Percentiles rank a stretch among this genome's conserved stretches.
phyloP scores from a whole-genome alignment of 352 stramenopile species.

The Globisporangium splendens region DNA sequence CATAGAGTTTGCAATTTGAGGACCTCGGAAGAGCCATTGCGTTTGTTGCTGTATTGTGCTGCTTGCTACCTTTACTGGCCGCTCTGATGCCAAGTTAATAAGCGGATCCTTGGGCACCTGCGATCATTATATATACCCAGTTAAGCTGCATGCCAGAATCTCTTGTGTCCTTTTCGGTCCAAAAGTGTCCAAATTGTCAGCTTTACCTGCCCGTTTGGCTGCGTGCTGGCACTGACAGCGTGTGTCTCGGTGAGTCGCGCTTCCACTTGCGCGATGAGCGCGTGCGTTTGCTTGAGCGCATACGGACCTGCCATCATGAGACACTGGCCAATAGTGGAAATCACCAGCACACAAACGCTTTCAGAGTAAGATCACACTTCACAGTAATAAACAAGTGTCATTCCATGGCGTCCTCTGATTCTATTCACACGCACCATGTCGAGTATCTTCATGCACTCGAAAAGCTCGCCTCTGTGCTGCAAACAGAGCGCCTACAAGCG shows the following conservation, averaged over 20 bases:
- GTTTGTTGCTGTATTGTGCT: too few relatives aligned
- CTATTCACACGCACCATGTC: constrained; percentile 49
- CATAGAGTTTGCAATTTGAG: background rate
- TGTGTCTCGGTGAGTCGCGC: constrained; percentile 12
- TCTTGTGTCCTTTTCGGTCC: too few relatives aligned
- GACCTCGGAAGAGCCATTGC: background rate
- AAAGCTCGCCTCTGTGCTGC: constrained; percentile 14
- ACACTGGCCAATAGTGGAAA: constrained; percentile 19
- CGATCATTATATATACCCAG: too few relatives aligned
- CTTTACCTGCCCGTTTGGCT: background rate
- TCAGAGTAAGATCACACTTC: background rate
- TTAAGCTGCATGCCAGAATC: too few relatives aligned
- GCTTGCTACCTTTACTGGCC: constrained; percentile 7
- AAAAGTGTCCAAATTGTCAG: too few relatives aligned
- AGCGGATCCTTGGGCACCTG: too few relatives aligned
- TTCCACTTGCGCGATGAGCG: constrained; percentile 41
- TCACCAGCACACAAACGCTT: background rate
- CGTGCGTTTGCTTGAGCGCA: constrained; percentile 36
- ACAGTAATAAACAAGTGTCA: too few relatives aligned
- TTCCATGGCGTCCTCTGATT: too few relatives aligned
- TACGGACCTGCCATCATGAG: constrained; percentile 76
- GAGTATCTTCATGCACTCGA: constrained; percentile 39
- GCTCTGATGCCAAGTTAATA: too few relatives aligned
- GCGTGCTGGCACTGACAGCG: too few relatives aligned
- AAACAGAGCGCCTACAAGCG: constrained; percentile 31